Base-by-base conservation (phyloP, 352 stramenopile species). In the Phytophthora capsici region DNA sequence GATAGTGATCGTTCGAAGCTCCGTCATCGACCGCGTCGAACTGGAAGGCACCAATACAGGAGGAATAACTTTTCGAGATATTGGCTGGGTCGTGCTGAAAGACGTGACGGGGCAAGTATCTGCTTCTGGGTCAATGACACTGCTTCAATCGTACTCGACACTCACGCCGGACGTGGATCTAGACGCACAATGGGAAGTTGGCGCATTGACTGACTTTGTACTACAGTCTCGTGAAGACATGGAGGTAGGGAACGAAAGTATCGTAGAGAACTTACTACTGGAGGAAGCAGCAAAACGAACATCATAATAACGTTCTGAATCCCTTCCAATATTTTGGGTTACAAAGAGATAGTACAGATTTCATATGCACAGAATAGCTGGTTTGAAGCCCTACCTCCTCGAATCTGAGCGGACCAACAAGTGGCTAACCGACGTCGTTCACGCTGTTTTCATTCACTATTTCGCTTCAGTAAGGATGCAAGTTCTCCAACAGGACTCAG, bases 181-280 rank as follows among this genome's bases (percentile, higher is more conserved):
- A 12, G 66, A 78, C 38, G 41, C 68, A 6, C 64, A 76, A 23
- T 69, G 73, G 46, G 61, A 79, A 45, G 63, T 82, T 9, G 72
- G 66, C 10, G 41, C 72, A 0, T 36, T 86, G 30, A 86, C 73
- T 3, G 69, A 84, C 14, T 82, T 86, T 56, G 73, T 82, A 26
- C 48, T 86, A 14, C 54, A 66, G 20, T 71, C 61, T 2, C 60
- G 66, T 4, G 30, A 46, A 57, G 49, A 75, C 1, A 63, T 75
- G 23, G 66, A 75, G n/a, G 23, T 52, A 7, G 61, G 54, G 3
- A 75, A 68, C 19, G 60, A 75, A 14, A 54, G 17, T 9, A 67
- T 75, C 23, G 28, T 75, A 13, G 66, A 75, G 22, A 71, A 63
- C 19, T 25, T 71, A 6, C 30, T 75, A 5, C 20, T 71, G 1